Percentiles rank a stretch among this genome's conserved stretches.
Evolutionary conservation across 441 rosid genomes (phyloP).

Genomic region (Pelargonium myrrhifolium): DNA sequence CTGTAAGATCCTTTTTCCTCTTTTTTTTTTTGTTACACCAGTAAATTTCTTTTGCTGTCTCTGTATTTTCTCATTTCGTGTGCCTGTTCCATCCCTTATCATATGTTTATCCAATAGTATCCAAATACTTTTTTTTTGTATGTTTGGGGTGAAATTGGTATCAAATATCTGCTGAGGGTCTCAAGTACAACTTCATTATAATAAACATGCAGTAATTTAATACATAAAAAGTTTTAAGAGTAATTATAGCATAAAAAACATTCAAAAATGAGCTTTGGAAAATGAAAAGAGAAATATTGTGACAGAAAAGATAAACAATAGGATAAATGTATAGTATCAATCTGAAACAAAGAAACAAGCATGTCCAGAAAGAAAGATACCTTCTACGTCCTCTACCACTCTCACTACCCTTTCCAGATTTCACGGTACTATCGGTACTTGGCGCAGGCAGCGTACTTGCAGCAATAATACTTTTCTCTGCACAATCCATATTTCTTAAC

Average conservation of each 20-base stretch:
- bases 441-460: slow-evolving; percentile 35
- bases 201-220: too few species aligned
- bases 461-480: slow-evolving; percentile 62
- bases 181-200: too few species aligned
- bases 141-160: too few species aligned
- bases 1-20: too few species aligned
- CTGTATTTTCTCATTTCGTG: too few species aligned
- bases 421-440: slow-evolving; percentile 36
- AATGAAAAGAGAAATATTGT: not conserved
- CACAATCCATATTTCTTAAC: slow-evolving; percentile 13
- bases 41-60: too few species aligned
- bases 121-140: too few species aligned
- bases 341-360: slow-evolving; percentile 13
- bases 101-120: too few species aligned
- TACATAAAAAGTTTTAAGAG: not conserved
- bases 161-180: too few species aligned
- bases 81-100: too few species aligned
- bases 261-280: not conserved
- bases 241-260: not conserved
- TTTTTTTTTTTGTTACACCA: too few species aligned
- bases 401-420: slow-evolving; percentile 66
- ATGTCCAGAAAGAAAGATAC: slow-evolving; percentile 34
- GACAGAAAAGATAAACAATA: slow-evolving; percentile 6
- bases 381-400: slow-evolving; percentile 91
- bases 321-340: slow-evolving; percentile 1